These are phyloP conservation scores for Bacterosira constricta DNA, from an alignment of 108 stramenopile species.

Conservation along the genomic window DNA sequence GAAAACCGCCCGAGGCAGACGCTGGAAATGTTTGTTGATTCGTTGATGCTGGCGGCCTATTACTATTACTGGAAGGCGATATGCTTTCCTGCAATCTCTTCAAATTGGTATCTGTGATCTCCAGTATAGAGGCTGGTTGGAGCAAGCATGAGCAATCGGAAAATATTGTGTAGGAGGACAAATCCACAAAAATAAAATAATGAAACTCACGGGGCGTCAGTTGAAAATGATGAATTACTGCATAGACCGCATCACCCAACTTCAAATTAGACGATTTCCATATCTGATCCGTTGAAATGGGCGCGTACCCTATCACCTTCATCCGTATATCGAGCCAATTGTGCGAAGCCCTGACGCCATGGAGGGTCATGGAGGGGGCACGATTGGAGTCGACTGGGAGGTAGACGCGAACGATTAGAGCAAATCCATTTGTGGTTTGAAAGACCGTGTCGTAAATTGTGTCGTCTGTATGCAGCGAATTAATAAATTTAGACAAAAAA, in stretches of 20 bases:
- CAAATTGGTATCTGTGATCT: constrained; percentile 67
- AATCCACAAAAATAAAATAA: background rate
- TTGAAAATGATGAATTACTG: constrained; percentile 79
- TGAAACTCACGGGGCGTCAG: constrained; percentile 63
- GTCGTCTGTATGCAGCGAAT: constrained; percentile 55
- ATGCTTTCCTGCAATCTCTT: constrained; percentile 51
- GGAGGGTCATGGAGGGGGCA: constrained; percentile 72
- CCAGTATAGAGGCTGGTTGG: constrained; percentile 32
- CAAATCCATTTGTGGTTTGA: constrained; percentile 72
- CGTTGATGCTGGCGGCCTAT: too few species aligned
- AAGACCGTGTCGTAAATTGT: constrained; percentile 85
- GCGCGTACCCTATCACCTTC: constrained; percentile 70
- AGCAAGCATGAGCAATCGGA: background rate
- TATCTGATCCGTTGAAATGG: constrained; percentile 56
- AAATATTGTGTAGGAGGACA: background rate
- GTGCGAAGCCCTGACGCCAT: constrained; percentile 74
- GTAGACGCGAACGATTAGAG: constrained; percentile 75
- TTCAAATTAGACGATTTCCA: constrained; percentile 59
- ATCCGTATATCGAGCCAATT: constrained; percentile 70
- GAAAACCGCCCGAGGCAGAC: background rate
- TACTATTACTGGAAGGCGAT: too few species aligned
- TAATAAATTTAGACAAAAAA: constrained; percentile 3
- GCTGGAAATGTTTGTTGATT: background rate
- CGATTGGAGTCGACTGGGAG: constrained; percentile 33
- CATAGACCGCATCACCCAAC: constrained; percentile 76